A percentile compares a stretch with the other conserved stretches of the same genome.
Conservation (phyloP, 179 eudicot genomes). For the Silene coronaria region DNA sequence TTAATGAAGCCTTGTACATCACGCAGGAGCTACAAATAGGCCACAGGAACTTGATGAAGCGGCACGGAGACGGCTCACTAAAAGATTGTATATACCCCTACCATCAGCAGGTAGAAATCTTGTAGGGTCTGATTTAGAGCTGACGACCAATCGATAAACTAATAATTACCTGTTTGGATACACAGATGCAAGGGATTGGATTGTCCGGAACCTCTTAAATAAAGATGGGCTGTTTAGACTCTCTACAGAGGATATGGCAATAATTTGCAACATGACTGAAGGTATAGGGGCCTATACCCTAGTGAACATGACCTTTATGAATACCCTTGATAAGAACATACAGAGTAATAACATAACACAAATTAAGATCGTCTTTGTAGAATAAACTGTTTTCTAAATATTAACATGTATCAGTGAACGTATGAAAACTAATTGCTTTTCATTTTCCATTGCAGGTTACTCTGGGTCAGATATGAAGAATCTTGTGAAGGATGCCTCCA, state of each 20-base stretch:
- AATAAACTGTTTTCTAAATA: not conserved
- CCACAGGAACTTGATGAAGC: slow-evolving; percentile 99
- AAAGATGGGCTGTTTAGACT: slow-evolving; percentile 85
- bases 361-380: not conserved
- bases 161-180: slow-evolving; percentile 16
- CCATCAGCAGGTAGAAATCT: slow-evolving; percentile 69
- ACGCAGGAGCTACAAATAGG: slow-evolving; percentile 94
- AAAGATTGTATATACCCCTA: slow-evolving; percentile 88
- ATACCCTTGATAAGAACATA: not conserved
- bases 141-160: not conserved
- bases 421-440: not conserved
- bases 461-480: slow-evolving; percentile 99
- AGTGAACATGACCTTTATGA: not conserved
- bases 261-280: slow-evolving; percentile 73
- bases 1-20: slow-evolving; percentile 1
- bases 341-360: not conserved
- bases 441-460: slow-evolving; percentile 47
- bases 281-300: slow-evolving; percentile 35
- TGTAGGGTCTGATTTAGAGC: slow-evolving; percentile 9
- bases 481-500: slow-evolving; percentile 93
- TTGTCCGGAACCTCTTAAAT: slow-evolving; percentile 61
- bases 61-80: slow-evolving; percentile 94
- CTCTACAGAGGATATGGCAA: slow-evolving; percentile 59
- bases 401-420: not conserved
- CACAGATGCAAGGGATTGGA: slow-evolving; percentile 93